Conservation (phyloP, 73 alveolate species). For the Tetrahymena malaccensis region DNA sequence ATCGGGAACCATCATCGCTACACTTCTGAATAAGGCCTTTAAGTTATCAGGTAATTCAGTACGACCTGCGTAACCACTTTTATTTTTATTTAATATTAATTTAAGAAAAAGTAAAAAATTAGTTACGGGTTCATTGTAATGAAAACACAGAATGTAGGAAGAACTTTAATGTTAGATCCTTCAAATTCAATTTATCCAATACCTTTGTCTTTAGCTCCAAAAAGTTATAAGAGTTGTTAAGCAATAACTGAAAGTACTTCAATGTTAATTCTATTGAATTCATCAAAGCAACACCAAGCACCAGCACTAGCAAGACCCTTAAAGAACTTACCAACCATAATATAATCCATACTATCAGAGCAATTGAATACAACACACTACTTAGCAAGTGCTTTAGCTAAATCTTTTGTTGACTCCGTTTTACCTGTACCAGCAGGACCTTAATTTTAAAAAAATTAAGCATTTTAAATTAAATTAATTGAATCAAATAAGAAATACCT, state of each 20-base stretch:
- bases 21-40: slow-evolving; percentile 95
- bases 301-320: slow-evolving; percentile 98
- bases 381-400: slow-evolving; percentile 97
- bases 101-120: slow-evolving; percentile 75
- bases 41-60: slow-evolving; percentile 97
- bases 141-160: slow-evolving; percentile 99
- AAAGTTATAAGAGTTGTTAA: slow-evolving; percentile 77
- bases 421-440: slow-evolving; percentile 99
- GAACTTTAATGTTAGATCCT: slow-evolving; percentile 82
- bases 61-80: slow-evolving; percentile 94
- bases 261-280: slow-evolving; percentile 94
- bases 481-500: slow-evolving; percentile 35
- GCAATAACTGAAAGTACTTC: slow-evolving; percentile 89
- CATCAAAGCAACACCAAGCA: slow-evolving; percentile 99
- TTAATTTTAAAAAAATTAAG: background rate
- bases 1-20: slow-evolving; percentile 98
- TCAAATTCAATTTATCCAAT: slow-evolving; percentile 83
- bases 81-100: slow-evolving; percentile 65
- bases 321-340: slow-evolving; percentile 99
- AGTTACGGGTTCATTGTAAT: slow-evolving; percentile 99
- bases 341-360: slow-evolving; percentile 73
- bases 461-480: background rate
- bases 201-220: slow-evolving; percentile 82
- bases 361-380: slow-evolving; percentile 99
- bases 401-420: slow-evolving; percentile 99